These are phyloP conservation scores for Houttuynia cordata DNA, from an alignment of 164 flowering plant species.

Conservation along the genomic window DNA sequence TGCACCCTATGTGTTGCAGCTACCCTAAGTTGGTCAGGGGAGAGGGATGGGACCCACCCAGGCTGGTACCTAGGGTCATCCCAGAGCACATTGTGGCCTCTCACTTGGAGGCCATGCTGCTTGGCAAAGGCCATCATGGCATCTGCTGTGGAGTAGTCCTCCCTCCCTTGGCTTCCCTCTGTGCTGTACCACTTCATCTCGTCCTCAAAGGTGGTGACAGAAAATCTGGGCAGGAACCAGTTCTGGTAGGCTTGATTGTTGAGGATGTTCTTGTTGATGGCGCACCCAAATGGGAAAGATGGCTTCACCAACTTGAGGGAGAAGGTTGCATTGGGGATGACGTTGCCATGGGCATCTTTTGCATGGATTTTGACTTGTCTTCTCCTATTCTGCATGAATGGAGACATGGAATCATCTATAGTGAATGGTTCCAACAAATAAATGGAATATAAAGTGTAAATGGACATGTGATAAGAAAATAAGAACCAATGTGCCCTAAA, in stretches of 20 bases:
- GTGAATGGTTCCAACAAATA: not conserved
- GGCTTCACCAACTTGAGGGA: conserved; percentile 13
- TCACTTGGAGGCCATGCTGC: conserved; percentile 22
- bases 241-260: conserved; percentile 34
- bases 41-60: conserved; percentile 27
- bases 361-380: conserved; percentile 29
- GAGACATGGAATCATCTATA: not conserved
- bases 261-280: conserved; percentile 39
- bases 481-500: no score
- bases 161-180: conserved; percentile 28
- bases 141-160: conserved; percentile 49
- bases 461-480: not conserved
- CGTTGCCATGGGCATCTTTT: conserved; percentile 25
- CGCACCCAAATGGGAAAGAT: conserved; percentile 47
- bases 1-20: conserved; percentile 25
- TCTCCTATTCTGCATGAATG: conserved; percentile 28
- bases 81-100: conserved; percentile 48
- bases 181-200: conserved; percentile 74
- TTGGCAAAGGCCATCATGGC: conserved; percentile 36
- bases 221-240: conserved; percentile 56
- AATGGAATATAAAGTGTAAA: not conserved
- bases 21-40: conserved; percentile 5
- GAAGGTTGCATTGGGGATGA: conserved; percentile 25
- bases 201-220: conserved; percentile 39
- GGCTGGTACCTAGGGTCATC: conserved; percentile 40